Percentiles rank a stretch among this genome's conserved stretches.
These are phyloP conservation scores for Arbutus unedo DNA, from an alignment of 148 eudicot species.

Conservation along the genomic window DNA sequence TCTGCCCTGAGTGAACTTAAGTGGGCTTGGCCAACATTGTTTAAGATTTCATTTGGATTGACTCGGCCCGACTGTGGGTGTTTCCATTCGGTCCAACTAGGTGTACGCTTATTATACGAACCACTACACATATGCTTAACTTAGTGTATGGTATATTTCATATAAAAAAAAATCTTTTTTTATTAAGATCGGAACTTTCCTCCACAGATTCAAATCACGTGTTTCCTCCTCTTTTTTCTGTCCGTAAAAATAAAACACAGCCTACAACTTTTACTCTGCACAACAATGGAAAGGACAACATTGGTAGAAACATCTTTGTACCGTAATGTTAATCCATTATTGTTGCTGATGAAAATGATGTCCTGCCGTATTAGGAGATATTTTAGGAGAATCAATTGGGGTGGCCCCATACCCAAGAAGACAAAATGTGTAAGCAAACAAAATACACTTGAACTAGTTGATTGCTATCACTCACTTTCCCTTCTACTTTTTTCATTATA, in stretches of 20 bases:
- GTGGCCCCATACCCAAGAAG: slow-evolving; percentile 27
- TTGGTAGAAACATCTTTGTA: background rate
- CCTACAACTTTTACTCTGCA: background rate
- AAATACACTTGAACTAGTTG: slow-evolving; percentile 14
- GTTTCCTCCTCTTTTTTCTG: too few relatives aligned
- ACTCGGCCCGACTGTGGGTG: too few relatives aligned
- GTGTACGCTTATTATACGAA: too few relatives aligned
- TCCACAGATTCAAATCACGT: too few relatives aligned
- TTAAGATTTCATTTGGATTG: too few relatives aligned
- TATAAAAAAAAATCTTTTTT: too few relatives aligned
- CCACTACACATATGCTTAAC: too few relatives aligned
- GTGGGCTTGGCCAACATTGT: too few relatives aligned
- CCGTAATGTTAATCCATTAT: slow-evolving; percentile 18
- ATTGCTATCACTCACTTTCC: background rate
- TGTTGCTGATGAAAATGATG: slow-evolving; percentile 33
- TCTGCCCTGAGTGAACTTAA: too few relatives aligned
- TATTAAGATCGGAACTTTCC: background rate
- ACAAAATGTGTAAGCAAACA: slow-evolving; percentile 16
- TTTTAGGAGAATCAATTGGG: slow-evolving; percentile 27
- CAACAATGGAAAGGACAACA: background rate
- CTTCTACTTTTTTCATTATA: background rate
- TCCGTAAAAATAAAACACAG: too few relatives aligned
- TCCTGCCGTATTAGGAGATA: slow-evolving; percentile 24
- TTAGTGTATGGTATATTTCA: too few relatives aligned
- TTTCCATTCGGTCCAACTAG: too few relatives aligned